Evolutionary conservation across 1,284 basidiomycete species (phyloP), one percentile per base, ranked within the genome.

Genomic region (Ustilago cynodontis): DNA sequence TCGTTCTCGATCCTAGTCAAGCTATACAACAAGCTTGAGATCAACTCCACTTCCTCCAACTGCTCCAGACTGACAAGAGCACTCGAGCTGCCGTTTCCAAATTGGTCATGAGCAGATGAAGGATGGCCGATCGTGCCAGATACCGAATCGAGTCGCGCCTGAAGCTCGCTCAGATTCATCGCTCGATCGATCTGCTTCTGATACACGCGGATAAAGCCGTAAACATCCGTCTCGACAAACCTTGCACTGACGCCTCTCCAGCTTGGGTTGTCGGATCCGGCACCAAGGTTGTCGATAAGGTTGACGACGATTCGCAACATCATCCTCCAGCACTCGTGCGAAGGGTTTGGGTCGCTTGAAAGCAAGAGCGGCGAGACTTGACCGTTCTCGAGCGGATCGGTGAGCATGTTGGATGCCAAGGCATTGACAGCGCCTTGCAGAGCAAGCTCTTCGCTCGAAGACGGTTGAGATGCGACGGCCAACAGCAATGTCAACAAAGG

Each of bases 171-270:
- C 7, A 91, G 95, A 2, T 90, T 90, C 35, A 97, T 87, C 0
- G 92, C 89, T 18, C 90, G 89, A 4, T 90, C 89, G 53, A 96
- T 91, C 86, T 98, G 95, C 45, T 91, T 90, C 4, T 92, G 91
- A 78, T 92, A 94, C 8, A 96, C 88, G 76, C 94, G 93, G 8
- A 95, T 90, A 81, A 97, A 92, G 0, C 93, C 93, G 58, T 93
- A 91, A 0, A 92, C 91, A 68, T 98, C 94, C 1, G 91, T 89
- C 76, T 93, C 92, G 82, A 96, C 92, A 86, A 94, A 96, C 65
- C 93, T 91, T 29, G 91, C 91, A 45, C 91, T 90, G 45, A 89
- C 89, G 31, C 72, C 67, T 35, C 64, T 28, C 74, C 74, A 77
- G 45, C 62, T 77, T n/a, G 64, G 52, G 31, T 61, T 54, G 24